phyloP scores from a whole-genome alignment of 176 grass and related monocot genomes.

The Aegilops tauschii region DNA sequence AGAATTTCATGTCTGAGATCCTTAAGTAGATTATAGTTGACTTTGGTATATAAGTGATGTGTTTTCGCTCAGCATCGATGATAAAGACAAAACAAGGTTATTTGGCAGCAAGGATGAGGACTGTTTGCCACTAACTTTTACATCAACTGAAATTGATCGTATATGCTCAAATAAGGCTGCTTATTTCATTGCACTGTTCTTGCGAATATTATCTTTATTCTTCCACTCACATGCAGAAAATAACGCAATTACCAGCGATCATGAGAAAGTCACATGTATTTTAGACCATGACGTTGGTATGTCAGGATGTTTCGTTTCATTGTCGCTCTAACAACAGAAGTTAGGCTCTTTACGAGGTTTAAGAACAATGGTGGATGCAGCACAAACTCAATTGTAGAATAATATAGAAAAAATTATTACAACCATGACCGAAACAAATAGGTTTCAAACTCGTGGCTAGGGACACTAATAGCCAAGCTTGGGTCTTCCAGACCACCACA shows the following conservation, averaged over 20 bases:
- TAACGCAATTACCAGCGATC: neutral
- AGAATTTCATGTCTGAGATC: neutral
- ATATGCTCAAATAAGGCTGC: constrained; percentile 42
- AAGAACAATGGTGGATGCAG: neutral
- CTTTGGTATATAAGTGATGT: constrained; percentile 26
- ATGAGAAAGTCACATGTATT: constrained; percentile 34
- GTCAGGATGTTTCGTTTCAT: neutral
- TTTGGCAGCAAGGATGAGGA: constrained; percentile 17
- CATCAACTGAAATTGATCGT: constrained; percentile 26
- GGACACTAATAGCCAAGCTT: neutral
- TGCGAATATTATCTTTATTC: constrained; percentile 45
- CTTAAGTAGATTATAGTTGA: constrained; percentile 45
- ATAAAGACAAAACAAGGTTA: constrained; percentile 32
- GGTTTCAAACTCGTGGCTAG: neutral
- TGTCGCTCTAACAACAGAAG: neutral
- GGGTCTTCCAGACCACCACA: neutral
- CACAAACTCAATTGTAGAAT: neutral
- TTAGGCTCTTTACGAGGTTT: neutral
- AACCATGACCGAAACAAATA: neutral
- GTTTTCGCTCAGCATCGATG: constrained; percentile 25
- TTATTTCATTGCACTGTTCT: constrained; percentile 31
- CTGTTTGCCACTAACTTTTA: constrained; percentile 29
- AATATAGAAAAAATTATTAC: neutral
- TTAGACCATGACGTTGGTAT: constrained; percentile 21
- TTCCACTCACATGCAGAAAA: constrained; percentile 36